Evolutionary conservation across 75 land plant genomes (phyloP).

Genomic region (Cunninghamia lanceolata): DNA sequence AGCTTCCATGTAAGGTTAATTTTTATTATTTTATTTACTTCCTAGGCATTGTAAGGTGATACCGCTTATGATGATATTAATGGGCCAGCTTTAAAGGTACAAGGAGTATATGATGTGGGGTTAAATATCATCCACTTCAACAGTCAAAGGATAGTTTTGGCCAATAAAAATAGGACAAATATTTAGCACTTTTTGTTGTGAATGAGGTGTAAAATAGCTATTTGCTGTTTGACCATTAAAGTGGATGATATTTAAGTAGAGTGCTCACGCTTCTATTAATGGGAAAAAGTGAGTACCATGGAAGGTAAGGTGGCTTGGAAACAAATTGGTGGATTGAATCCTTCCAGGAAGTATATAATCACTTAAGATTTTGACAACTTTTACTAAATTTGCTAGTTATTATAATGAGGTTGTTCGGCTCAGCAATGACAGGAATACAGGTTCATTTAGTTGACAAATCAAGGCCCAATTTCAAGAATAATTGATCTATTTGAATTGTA

Average conservation of each 20-base stretch:
- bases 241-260: too few relatives aligned
- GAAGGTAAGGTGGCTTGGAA: background rate
- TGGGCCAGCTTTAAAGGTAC: background rate
- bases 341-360: background rate
- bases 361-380: background rate
- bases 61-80: background rate
- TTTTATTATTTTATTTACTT: background rate
- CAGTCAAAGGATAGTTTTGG: too few relatives aligned
- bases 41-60: background rate
- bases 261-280: background rate
- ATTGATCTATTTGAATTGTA: slow-evolving; percentile 1
- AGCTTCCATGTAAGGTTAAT: background rate
- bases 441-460: background rate
- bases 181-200: too few relatives aligned
- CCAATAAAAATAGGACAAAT: too few relatives aligned
- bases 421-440: background rate
- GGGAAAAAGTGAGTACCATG: background rate
- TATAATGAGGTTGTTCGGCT: background rate
- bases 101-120: slow-evolving; percentile 5
- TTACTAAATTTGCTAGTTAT: background rate
- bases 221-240: too few relatives aligned
- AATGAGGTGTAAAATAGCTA: too few relatives aligned
- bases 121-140: too few relatives aligned
- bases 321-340: background rate
- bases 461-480: background rate